phyloP scores from a whole-genome alignment of 2,329 filamentous ascomycete genomes.

The Sporothrix inflata region DNA sequence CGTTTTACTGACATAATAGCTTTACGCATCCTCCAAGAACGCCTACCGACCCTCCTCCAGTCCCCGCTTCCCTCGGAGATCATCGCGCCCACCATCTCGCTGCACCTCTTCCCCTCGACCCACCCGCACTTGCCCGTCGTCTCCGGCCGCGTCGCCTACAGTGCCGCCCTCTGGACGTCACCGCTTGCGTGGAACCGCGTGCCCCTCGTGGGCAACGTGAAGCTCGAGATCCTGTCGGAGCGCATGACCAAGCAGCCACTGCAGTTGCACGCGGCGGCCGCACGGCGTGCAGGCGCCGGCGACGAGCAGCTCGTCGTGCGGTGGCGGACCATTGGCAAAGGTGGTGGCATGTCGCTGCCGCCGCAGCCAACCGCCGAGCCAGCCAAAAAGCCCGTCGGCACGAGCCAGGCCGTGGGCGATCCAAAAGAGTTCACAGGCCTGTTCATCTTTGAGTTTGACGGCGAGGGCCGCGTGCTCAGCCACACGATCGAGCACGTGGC shows the following conservation, averaged over 20 bases:
- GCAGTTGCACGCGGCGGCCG: constrained; percentile 44
- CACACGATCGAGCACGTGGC: constrained; percentile 96
- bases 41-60: constrained; percentile 68
- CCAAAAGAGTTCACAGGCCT: constrained; percentile 80
- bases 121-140: constrained; percentile 92
- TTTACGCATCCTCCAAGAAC: constrained; percentile 66
- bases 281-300: constrained; percentile 53
- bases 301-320: constrained; percentile 86
- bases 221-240: constrained; percentile 84
- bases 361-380: background rate
- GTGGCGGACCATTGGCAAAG: constrained; percentile 70
- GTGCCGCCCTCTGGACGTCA: constrained; percentile 91
- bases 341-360: background rate
- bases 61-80: constrained; percentile 73
- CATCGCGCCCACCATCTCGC: constrained; percentile 72
- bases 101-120: constrained; percentile 73
- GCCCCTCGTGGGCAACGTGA: constrained; percentile 87
- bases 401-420: constrained; percentile 36
- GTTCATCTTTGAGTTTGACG: constrained; percentile 95
- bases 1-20: constrained; percentile 47
- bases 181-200: constrained; percentile 95
- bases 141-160: constrained; percentile 85
- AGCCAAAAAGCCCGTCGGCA: constrained; percentile 46
- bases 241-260: constrained; percentile 72
- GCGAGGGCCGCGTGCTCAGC: constrained; percentile 77